Conservation (phyloP, 31 red algal species). For the Porphyra umbilicalis region DNA sequence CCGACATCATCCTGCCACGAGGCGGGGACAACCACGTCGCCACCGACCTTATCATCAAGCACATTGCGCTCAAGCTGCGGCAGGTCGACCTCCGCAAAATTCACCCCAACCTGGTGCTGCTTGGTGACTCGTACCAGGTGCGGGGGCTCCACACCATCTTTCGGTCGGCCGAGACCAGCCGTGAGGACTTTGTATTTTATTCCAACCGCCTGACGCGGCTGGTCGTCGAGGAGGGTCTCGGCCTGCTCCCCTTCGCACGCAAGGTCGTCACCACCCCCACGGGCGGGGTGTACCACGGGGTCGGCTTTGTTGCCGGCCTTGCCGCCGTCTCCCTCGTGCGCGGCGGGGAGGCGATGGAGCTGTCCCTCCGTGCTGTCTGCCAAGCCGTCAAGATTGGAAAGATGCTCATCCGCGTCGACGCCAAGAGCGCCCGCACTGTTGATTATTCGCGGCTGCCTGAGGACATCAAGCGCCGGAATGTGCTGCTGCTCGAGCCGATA, state of each 20-base stretch:
- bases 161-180: slow-evolving; percentile 27
- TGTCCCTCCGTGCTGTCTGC: slow-evolving; percentile 55
- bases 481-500: slow-evolving; percentile 88
- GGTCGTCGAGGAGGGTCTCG: slow-evolving; percentile 73
- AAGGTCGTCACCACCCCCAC: slow-evolving; percentile 64
- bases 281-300: slow-evolving; percentile 67
- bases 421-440: slow-evolving; percentile 14
- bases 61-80: slow-evolving; percentile 81
- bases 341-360: slow-evolving; percentile 89
- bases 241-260: slow-evolving; percentile 77
- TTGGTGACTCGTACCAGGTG: slow-evolving; percentile 74
- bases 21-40: slow-evolving; percentile 90
- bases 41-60: slow-evolving; percentile 93
- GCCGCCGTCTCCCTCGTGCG: slow-evolving; percentile 74
- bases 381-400: slow-evolving; percentile 78
- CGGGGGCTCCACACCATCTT: slow-evolving; percentile 92
- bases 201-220: slow-evolving; percentile 89
- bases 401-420: slow-evolving; percentile 56
- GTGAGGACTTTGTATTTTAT: slow-evolving; percentile 94
- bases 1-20: slow-evolving; percentile 89
- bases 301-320: slow-evolving; percentile 66
- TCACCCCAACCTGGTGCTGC: slow-evolving; percentile 67
- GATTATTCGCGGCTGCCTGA: slow-evolving; percentile 46
- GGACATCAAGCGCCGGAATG: slow-evolving; percentile 25
- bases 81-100: slow-evolving; percentile 82